Percentiles rank a stretch among this genome's conserved stretches.
These are phyloP conservation scores for Lachnellula suecica DNA, from an alignment of 2,329 filamentous ascomycete genomes.

Conservation along the genomic window DNA sequence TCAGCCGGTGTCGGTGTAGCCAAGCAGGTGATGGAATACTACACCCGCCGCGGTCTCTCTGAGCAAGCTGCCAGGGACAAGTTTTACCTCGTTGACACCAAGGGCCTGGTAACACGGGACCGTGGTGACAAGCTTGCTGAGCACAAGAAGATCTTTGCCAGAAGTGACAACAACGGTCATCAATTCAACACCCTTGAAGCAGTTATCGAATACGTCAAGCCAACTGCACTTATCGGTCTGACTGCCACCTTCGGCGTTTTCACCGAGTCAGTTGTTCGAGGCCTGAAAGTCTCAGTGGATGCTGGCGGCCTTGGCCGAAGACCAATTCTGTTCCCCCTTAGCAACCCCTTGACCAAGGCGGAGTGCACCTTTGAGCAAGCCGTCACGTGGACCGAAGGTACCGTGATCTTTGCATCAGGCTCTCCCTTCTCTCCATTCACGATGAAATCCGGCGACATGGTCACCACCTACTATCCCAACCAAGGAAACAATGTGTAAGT, in stretches of 20 bases:
- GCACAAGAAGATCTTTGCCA: slow-evolving; percentile 76
- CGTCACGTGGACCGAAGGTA: slow-evolving; percentile 85
- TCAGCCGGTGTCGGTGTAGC: slow-evolving; percentile 96
- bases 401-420: slow-evolving; percentile 89
- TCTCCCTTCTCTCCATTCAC: slow-evolving; percentile 81
- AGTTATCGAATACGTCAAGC: slow-evolving; percentile 92
- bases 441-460: slow-evolving; percentile 59
- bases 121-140: slow-evolving; percentile 91
- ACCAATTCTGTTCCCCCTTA: slow-evolving; percentile 93
- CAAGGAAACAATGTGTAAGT: slow-evolving; percentile 90
- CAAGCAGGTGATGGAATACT: slow-evolving; percentile 96
- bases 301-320: slow-evolving; percentile 66
- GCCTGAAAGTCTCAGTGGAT: slow-evolving; percentile 64
- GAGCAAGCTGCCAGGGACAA: slow-evolving; percentile 85
- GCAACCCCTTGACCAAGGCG: slow-evolving; percentile 93
- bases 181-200: slow-evolving; percentile 81
- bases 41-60: slow-evolving; percentile 85
- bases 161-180: slow-evolving; percentile 61
- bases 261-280: slow-evolving; percentile 79
- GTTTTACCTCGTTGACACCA: slow-evolving; percentile 97
- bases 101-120: slow-evolving; percentile 90
- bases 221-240: slow-evolving; percentile 90
- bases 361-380: slow-evolving; percentile 98
- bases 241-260: slow-evolving; percentile 95
- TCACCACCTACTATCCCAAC: slow-evolving; percentile 71